phyloP scores from a whole-genome alignment of 2,329 filamentous ascomycete species.

The Aspergillus persii region DNA sequence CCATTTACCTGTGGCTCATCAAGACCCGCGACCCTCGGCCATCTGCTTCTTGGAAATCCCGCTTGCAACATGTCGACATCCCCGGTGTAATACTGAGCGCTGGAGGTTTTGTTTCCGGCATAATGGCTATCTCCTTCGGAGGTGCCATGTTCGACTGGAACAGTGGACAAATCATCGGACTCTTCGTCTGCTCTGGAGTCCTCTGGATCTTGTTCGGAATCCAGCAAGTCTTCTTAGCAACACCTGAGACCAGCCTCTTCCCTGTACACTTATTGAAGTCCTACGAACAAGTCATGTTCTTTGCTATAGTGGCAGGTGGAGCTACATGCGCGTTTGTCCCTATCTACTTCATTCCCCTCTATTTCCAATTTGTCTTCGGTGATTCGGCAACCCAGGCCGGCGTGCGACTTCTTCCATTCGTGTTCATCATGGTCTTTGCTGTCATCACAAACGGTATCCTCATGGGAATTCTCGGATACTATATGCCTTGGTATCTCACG shows the following conservation, averaged over 20 bases:
- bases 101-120: slow-evolving; percentile 43
- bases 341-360: slow-evolving; percentile 55
- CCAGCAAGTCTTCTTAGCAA: slow-evolving; percentile 46
- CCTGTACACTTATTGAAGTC: slow-evolving; percentile 47
- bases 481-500: slow-evolving; percentile 21
- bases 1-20: not conserved
- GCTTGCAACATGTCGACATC: not conserved
- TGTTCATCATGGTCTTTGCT: slow-evolving; percentile 20
- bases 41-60: not conserved
- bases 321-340: slow-evolving; percentile 35
- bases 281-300: slow-evolving; percentile 43
- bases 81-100: slow-evolving; percentile 44
- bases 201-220: slow-evolving; percentile 44
- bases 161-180: slow-evolving; percentile 22
- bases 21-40: slow-evolving; percentile 23
- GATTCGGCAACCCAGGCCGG: slow-evolving; percentile 33
- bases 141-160: slow-evolving; percentile 51
- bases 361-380: slow-evolving; percentile 52
- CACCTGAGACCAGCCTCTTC: slow-evolving; percentile 45
- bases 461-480: slow-evolving; percentile 21
- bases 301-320: slow-evolving; percentile 38
- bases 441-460: slow-evolving; percentile 23
- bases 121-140: slow-evolving; percentile 54
- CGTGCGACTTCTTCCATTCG: slow-evolving; percentile 31
- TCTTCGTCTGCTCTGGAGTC: slow-evolving; percentile 47